Evolutionary conservation across 2,329 filamentous ascomycete genomes (phyloP), one percentile per base, ranked within the genome.

Genomic region (Alternaria viburni): DNA sequence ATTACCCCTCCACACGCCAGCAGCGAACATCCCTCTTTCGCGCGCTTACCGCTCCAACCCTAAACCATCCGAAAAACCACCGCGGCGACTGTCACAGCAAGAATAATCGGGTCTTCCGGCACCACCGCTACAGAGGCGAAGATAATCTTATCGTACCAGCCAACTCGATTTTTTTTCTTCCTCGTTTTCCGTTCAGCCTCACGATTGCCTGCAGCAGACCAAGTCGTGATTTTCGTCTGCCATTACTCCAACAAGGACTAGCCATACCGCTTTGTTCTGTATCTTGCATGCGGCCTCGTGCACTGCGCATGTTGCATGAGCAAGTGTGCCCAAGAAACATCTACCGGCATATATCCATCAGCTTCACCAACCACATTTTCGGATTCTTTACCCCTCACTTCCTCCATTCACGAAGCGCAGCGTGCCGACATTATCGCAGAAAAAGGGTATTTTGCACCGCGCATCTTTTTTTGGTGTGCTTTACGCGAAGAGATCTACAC

Each of bases 21-120:
- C 47, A 26, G 15, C 44, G 52, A 60, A 49, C 54, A 46, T 56
- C 19, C 55, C 54, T 44, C 46, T 52, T 41, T 63, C 46, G 57
- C 61, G 61, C 61, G 61, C 61, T 60, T 63, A 63, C 61, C 61
- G 61, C 61, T 25, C 57, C 36, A n/a, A 55, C 54, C 36, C 36
- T 46, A 26, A 45, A 56, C 25, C 36, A 43, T 4, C 47, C 44
- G 44, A 26, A 56, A 54, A 51, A 36, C 25, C 19, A 44, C 23
- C 25, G 23, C 36, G 30, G 30, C 36, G 15, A 32, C 30, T 52
- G 5, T 52, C 30, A 13, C 9, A 52, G 13, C 36, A 17, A 13
- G 36, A 25, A 23, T 41, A 19, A 41, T 52, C 49, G 49, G 49
- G 19, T 52, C 17, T 52, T 15, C 28, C 51, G 44, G 52, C 52